These are phyloP conservation scores for Wolfiporia cocos DNA, from an alignment of 1,284 basidiomycete genomes.

Conservation along the genomic window DNA sequence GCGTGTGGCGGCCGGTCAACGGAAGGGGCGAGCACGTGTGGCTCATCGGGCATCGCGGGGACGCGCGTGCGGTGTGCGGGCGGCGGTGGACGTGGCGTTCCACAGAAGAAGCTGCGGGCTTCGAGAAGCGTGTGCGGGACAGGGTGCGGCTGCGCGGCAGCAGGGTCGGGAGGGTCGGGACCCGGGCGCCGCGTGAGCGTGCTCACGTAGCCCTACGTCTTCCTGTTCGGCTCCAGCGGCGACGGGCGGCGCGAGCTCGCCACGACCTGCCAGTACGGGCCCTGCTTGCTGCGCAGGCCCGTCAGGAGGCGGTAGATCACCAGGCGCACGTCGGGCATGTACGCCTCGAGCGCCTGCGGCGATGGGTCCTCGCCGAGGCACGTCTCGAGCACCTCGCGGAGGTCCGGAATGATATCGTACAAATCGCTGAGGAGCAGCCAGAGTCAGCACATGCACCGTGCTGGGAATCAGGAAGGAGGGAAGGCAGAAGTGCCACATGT, in stretches of 20 bases:
- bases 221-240: constrained; percentile 3
- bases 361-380: constrained; percentile 85
- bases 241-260: background rate
- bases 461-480: constrained; percentile 2
- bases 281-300: constrained; percentile 81
- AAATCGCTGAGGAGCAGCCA: constrained; percentile 59
- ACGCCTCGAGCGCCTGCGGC: constrained; percentile 62
- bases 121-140: too few species aligned
- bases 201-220: too few species aligned
- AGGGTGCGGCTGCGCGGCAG: too few species aligned
- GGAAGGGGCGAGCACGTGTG: too few species aligned
- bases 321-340: constrained; percentile 76
- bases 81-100: too few species aligned
- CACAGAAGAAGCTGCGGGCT: too few species aligned
- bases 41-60: too few species aligned
- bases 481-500: constrained; percentile 2
- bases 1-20: too few species aligned
- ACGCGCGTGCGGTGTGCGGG: too few species aligned
- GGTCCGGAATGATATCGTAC: constrained; percentile 71
- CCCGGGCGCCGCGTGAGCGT: too few species aligned
- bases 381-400: constrained; percentile 79
- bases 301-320: constrained; percentile 79
- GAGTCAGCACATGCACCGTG: constrained; percentile 3
- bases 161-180: too few species aligned
- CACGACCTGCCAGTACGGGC: constrained; percentile 41